Evolutionary conservation across 2,329 filamentous ascomycete species (phyloP).

Genomic region (Cladosporium sp.): DNA sequence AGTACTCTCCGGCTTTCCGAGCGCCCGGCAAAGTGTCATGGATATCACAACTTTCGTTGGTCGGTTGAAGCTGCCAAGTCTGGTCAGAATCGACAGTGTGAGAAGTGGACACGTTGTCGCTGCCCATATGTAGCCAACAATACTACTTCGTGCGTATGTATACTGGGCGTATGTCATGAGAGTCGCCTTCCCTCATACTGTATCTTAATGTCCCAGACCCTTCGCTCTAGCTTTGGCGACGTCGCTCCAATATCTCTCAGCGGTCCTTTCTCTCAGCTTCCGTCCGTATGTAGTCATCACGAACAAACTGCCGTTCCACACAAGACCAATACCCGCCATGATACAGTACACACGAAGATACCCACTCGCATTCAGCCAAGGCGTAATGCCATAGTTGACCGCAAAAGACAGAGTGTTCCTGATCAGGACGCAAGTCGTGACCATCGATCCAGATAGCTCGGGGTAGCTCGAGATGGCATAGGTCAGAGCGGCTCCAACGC

Average conservation of each 20-base stretch:
- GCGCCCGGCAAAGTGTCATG: too few species aligned
- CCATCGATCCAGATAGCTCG: slow-evolving; percentile 39
- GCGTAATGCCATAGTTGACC: slow-evolving; percentile 44
- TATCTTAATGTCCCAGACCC: slow-evolving; percentile 1
- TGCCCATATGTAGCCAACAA: too few species aligned
- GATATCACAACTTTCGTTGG: too few species aligned
- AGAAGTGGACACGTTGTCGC: too few species aligned
- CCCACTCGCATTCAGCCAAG: slow-evolving; percentile 37
- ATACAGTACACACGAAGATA: slow-evolving; percentile 39
- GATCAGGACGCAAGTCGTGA: slow-evolving; percentile 42
- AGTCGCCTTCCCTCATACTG: background rate
- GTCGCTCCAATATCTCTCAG: slow-evolving; percentile 15
- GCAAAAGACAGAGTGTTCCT: slow-evolving; percentile 45
- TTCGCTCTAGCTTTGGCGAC: background rate
- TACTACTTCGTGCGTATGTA: too few species aligned
- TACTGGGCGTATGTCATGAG: too few species aligned
- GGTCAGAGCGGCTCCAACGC: slow-evolving; percentile 35
- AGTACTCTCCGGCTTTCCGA: too few species aligned
- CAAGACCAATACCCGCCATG: slow-evolving; percentile 38
- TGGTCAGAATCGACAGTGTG: too few species aligned
- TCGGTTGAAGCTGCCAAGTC: too few species aligned
- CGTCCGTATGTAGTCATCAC: slow-evolving; percentile 16
- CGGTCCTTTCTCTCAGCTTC: slow-evolving; percentile 11
- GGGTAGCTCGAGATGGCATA: slow-evolving; percentile 43
- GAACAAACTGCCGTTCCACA: slow-evolving; percentile 32